A percentile compares a stretch with the other conserved stretches of the same genome.
Conservation (phyloP, 73 alveolate species). For the Blepharisma stoltei region DNA sequence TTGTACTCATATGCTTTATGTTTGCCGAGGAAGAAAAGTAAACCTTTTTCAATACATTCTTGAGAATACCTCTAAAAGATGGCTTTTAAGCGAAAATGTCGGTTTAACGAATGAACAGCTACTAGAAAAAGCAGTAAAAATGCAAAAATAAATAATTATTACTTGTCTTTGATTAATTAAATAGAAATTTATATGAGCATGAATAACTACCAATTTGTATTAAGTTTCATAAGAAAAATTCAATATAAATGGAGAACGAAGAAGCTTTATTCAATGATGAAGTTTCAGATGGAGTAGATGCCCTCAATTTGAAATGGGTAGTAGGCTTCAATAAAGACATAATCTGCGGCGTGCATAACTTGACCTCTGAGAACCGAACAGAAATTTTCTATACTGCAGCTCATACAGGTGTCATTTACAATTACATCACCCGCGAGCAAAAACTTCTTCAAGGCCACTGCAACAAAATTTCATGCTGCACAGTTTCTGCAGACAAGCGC, state of each 20-base stretch:
- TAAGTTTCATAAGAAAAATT: not conserved
- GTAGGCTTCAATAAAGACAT: constrained; percentile 88
- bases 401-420: constrained; percentile 98
- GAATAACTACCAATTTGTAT: too few species aligned
- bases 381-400: constrained; percentile 97
- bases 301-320: constrained; percentile 83
- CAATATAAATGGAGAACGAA: not conserved
- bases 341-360: constrained; percentile 89
- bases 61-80: too few species aligned
- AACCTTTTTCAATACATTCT: too few species aligned
- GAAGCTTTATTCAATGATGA: constrained; percentile 8
- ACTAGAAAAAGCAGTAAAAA: too few species aligned
- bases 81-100: too few species aligned
- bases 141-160: too few species aligned
- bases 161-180: too few species aligned
- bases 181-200: too few species aligned
- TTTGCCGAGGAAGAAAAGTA: too few species aligned
- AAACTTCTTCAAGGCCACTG: constrained; percentile 96
- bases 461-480: constrained; percentile 85
- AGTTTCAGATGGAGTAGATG: constrained; percentile 3
- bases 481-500: constrained; percentile 83
- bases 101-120: too few species aligned
- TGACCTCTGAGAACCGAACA: constrained; percentile 75
- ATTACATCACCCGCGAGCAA: constrained; percentile 84
- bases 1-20: too few species aligned